Conservation (phyloP, 371 early-diverging fungal species). For the Mortierella sp. region DNA sequence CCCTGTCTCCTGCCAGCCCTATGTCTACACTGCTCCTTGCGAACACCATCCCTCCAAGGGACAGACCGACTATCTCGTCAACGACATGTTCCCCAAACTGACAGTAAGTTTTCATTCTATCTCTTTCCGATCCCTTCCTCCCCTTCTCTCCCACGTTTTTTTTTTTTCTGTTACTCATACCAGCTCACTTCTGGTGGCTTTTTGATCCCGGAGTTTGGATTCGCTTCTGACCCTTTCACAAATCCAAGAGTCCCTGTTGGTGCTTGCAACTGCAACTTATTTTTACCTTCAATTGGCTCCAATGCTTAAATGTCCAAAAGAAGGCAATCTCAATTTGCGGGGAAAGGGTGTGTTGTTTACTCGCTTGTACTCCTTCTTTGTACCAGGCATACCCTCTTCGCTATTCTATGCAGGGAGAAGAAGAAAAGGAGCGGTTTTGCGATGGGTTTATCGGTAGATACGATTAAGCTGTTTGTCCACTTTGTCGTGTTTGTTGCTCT, state of each 20-base stretch:
- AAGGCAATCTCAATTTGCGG: constrained; percentile 23
- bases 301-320: constrained; percentile 8
- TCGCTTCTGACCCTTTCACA: not conserved
- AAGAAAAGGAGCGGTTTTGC: not conserved
- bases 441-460: not conserved
- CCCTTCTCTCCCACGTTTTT: not conserved
- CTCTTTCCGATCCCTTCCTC: not conserved
- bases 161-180: not conserved
- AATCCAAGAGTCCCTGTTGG: constrained; percentile 5
- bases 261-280: not conserved
- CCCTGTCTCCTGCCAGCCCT: constrained; percentile 21
- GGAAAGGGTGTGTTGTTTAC: constrained; percentile 9
- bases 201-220: constrained; percentile 13
- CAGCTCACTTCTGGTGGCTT: not conserved
- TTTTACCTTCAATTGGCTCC: not conserved
- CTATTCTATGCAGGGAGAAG: not conserved
- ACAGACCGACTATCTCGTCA: constrained; percentile 57
- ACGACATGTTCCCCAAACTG: constrained; percentile 58
- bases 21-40: constrained; percentile 58
- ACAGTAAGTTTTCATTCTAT: constrained; percentile 46
- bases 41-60: constrained; percentile 58
- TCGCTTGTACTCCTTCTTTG: not conserved
- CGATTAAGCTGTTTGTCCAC: not conserved
- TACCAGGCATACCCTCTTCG: too few species aligned
- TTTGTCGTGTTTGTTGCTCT: constrained; percentile 17